Evolutionary conservation across 768 basidiomycete genomes (phyloP).

Genomic region (Naganishia randhawae): DNA sequence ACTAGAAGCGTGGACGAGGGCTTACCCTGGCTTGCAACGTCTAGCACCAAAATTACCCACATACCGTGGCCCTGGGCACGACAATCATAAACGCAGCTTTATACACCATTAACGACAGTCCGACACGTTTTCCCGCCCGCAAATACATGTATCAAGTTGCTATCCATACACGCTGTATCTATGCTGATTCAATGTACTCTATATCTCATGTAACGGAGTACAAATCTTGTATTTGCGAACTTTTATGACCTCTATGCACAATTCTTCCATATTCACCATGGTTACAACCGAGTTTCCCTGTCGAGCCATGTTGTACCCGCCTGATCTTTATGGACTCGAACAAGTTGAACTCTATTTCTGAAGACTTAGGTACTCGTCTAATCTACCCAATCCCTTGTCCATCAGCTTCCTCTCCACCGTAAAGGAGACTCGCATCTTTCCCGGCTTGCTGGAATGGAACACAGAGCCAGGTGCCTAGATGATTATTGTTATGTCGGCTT

Average conservation of each 20-base stretch:
- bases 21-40: background rate
- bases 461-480: conserved; percentile 26
- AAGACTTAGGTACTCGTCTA: background rate
- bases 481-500: background rate
- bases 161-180: background rate
- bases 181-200: no score
- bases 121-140: background rate
- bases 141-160: conserved; percentile 4
- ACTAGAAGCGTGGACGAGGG: background rate
- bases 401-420: conserved; percentile 13
- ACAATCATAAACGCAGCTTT: background rate
- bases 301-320: background rate
- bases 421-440: conserved; percentile 17
- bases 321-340: background rate
- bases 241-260: background rate
- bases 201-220: background rate
- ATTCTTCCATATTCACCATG: background rate
- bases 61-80: background rate
- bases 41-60: background rate
- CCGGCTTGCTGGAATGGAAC: conserved; percentile 20
- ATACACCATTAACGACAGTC: no score
- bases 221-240: background rate
- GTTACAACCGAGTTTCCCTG: background rate
- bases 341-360: background rate
- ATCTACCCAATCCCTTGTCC: conserved; percentile 2